Conservation (phyloP, 768 basidiomycete genomes). For the Lactarius akahatsu region DNA sequence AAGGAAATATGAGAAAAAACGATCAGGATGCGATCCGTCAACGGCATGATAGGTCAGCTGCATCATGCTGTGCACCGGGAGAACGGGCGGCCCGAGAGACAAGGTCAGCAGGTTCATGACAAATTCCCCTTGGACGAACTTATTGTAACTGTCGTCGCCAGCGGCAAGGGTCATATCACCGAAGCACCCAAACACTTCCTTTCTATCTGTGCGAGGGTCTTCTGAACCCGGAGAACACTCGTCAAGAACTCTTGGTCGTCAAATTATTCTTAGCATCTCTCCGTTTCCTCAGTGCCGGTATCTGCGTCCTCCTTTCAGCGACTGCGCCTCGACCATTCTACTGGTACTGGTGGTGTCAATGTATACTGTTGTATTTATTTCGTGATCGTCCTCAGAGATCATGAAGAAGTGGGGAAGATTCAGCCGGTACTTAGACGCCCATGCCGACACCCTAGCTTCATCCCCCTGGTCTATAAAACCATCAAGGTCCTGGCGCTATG, state of each 20-base stretch:
- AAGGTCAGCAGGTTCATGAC: too few relatives aligned
- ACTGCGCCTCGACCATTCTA: slow-evolving; percentile 5
- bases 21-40: too few relatives aligned
- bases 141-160: too few relatives aligned
- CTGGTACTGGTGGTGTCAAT: slow-evolving; percentile 6
- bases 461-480: slow-evolving; percentile 15
- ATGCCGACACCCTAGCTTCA: not conserved
- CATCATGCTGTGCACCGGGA: too few relatives aligned
- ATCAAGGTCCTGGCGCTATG: slow-evolving; percentile 6
- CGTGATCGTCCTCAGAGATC: not conserved
- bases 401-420: slow-evolving; percentile 10
- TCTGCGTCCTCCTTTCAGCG: not conserved
- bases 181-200: not conserved
- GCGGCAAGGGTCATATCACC: not conserved
- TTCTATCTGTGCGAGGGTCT: slow-evolving; percentile 1
- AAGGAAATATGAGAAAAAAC: too few relatives aligned
- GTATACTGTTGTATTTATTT: not conserved
- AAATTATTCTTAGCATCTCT: not conserved
- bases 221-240: not conserved
- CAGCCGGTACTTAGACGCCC: not conserved
- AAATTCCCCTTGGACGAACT: too few relatives aligned
- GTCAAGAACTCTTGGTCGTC: not conserved
- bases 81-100: too few relatives aligned
- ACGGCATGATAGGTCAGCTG: too few relatives aligned
- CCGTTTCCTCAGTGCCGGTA: not conserved